Evolutionary conservation across 257 asterid species (phyloP), one percentile per base, ranked within the genome.

Genomic region (Nyctanthes arbortristis): DNA sequence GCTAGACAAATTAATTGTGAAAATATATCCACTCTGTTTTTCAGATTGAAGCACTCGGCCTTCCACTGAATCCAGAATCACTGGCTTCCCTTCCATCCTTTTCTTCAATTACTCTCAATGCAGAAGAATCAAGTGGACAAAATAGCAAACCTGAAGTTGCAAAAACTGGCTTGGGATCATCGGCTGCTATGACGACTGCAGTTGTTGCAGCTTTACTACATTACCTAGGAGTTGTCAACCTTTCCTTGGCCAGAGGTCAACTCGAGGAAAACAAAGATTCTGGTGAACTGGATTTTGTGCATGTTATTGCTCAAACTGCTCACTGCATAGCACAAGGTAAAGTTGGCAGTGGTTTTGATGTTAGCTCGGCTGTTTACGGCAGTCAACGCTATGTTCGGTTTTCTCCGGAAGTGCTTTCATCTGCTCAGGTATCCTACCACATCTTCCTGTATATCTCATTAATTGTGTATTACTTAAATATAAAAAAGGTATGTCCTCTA

Each of bases 171-270:
- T 74, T 94, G 88, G 99, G 99, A 70, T 94, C 99, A 13, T 94
- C 99, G 24, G 99, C 99, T 52, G 99, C 99, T 54, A 94, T 91
- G 99, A 94, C 97, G 74, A 91, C 97, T 77, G 97, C 97, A 10
- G 99, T 94, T 69, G 97, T 85, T 67, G 91, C 96, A 71, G 85
- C 96, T 73, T 82, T 94, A 78, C 97, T 94, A 75, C 93, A 86
- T 74, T 89, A 89, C 78, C 86, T 94, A 47, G 92, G 91, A 73
- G 92, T 91, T 61, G 97, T 89, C 82, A 79, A 78, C 63, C 90
- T 91, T 78, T 86, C 96, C 57, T 73, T 81, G 56, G 68, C 65
- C n/a, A 70, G 64, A 65, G 73, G 66, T 66, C 80, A 79, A 74
- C 62, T 45, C 47, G 75, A 66, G 11, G 84, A 45, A 73, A 52